These are phyloP conservation scores for Teratosphaeriaceae sp. DNA, from an alignment of 2,329 filamentous ascomycete species.

Conservation along the genomic window DNA sequence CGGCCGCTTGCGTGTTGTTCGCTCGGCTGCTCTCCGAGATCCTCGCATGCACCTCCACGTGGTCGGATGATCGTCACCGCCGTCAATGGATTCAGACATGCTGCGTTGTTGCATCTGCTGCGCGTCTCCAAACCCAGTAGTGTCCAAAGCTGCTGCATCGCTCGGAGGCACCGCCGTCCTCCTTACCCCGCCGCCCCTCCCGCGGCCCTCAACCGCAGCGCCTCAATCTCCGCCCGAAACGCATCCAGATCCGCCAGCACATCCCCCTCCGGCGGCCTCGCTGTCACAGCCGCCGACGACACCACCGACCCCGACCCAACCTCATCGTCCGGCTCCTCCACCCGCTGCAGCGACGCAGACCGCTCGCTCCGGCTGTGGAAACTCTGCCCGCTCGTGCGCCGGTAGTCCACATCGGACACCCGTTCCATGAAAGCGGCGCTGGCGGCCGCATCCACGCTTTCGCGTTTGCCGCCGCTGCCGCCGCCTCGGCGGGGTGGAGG, in stretches of 20 bases:
- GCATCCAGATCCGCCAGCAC: conserved; percentile 27
- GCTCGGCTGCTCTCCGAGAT: too few species aligned
- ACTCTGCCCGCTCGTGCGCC: conserved; percentile 17
- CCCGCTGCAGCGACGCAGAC: background rate
- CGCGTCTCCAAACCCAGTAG: too few species aligned
- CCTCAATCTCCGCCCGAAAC: conserved; percentile 28
- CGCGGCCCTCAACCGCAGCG: conserved; percentile 13
- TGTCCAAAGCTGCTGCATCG: too few species aligned
- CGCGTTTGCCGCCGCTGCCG: conserved; percentile 12
- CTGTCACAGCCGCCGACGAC: background rate
- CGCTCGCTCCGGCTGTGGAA: conserved; percentile 16
- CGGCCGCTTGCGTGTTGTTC: too few species aligned
- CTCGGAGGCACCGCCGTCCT: too few species aligned
- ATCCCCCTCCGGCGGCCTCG: conserved; percentile 12
- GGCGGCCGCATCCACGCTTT: conserved; percentile 18
- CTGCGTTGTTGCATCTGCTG: too few species aligned
- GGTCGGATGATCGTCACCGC: too few species aligned
- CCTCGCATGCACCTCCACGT: too few species aligned
- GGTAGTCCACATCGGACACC: conserved; percentile 13
- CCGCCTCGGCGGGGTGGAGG: conserved; percentile 23
- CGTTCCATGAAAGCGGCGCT: background rate
- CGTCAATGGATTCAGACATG: too few species aligned
- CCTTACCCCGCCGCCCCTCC: too few species aligned
- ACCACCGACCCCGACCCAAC: conserved; percentile 8
- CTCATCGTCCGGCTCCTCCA: background rate